Evolutionary conservation across 768 basidiomycete genomes (phyloP).

Genomic region (Kwoniella sp.): DNA sequence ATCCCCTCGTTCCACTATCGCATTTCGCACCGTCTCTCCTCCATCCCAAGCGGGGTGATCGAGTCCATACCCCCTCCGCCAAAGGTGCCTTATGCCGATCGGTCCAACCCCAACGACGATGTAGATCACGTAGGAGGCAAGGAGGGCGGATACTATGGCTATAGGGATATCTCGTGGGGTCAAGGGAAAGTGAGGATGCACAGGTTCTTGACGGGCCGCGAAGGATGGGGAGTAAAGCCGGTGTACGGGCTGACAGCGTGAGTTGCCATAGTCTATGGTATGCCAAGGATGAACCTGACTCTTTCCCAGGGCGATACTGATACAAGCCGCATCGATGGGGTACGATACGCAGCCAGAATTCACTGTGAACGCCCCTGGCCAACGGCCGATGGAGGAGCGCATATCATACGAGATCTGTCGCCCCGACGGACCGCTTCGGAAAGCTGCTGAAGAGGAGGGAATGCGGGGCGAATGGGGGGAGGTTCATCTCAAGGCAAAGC

Average conservation of each 20-base stretch:
- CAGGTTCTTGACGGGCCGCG: slow-evolving; percentile 77
- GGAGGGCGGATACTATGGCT: slow-evolving; percentile 40
- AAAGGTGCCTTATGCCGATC: slow-evolving; percentile 53
- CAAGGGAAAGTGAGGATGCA: slow-evolving; percentile 60
- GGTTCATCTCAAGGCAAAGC: too few species aligned
- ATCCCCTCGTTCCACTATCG: slow-evolving; percentile 39
- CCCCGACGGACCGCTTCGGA: slow-evolving; percentile 18
- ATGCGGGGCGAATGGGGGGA: slow-evolving; percentile 33
- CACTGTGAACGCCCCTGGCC: slow-evolving; percentile 53
- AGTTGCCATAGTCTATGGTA: slow-evolving; percentile 43
- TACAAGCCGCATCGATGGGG: slow-evolving; percentile 56
- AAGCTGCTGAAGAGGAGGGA: slow-evolving; percentile 29
- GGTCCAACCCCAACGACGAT: slow-evolving; percentile 51
- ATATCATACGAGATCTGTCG: slow-evolving; percentile 53
- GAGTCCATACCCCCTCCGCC: slow-evolving; percentile 22
- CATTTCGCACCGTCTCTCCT: slow-evolving; percentile 46
- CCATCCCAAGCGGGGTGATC: slow-evolving; percentile 14
- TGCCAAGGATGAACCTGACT: background rate
- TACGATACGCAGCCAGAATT: slow-evolving; percentile 56
- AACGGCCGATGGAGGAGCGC: slow-evolving; percentile 53
- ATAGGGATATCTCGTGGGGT: slow-evolving; percentile 57
- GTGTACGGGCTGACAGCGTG: slow-evolving; percentile 83
- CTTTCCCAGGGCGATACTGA: slow-evolving; percentile 59
- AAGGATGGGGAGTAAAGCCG: slow-evolving; percentile 80
- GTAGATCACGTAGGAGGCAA: slow-evolving; percentile 21